phyloP scores from a whole-genome alignment of 345 rosid species.

The Eucalyptus pumila region DNA sequence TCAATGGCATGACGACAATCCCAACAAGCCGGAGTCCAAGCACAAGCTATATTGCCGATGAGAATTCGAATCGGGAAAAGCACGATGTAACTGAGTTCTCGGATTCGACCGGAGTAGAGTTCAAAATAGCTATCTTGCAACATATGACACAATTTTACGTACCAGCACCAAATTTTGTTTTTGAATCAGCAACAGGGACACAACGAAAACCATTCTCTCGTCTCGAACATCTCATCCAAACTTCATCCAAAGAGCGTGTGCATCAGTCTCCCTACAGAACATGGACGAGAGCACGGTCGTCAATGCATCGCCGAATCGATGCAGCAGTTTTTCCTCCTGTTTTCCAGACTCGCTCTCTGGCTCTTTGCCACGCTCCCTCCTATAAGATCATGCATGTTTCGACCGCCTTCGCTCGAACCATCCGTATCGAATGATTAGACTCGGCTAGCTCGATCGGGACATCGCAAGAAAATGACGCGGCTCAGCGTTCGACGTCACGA shows the following conservation, averaged over 20 bases:
- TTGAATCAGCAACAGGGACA: neutral
- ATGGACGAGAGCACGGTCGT: neutral
- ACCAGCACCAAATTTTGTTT: neutral
- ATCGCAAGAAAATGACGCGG: neutral
- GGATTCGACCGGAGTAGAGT: neutral
- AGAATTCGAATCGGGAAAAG: neutral
- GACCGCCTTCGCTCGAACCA: neutral
- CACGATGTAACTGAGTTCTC: neutral
- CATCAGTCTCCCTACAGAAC: neutral
- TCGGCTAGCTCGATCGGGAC: neutral
- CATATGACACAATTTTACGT: neutral
- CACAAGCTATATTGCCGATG: neutral
- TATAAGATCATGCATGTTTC: neutral
- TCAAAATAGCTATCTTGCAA: neutral
- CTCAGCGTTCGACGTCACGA: neutral
- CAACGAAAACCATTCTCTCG: neutral
- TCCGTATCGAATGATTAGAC: neutral
- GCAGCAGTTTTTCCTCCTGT: neutral
- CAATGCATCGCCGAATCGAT: neutral
- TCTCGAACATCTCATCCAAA: neutral
- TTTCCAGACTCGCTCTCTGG: neutral
- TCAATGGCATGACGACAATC: neutral
- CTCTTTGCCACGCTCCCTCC: neutral
- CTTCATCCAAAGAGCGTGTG: neutral
- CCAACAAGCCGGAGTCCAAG: neutral